These are phyloP conservation scores for Leccinum subgranulosum DNA, from an alignment of 768 basidiomycete species.

Conservation along the genomic window DNA sequence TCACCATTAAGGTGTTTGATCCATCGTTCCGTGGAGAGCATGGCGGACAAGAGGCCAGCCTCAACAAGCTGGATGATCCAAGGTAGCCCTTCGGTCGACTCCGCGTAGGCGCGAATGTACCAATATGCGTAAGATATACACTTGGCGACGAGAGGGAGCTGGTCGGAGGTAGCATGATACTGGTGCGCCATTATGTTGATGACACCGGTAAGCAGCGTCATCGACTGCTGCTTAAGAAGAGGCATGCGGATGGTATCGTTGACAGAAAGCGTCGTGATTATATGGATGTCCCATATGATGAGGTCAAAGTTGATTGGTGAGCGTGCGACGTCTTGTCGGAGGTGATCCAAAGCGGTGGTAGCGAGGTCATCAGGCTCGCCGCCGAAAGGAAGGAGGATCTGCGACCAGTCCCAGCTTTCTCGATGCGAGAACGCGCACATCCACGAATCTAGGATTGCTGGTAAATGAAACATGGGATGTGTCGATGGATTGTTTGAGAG, in stretches of 20 bases:
- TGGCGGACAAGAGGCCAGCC: slow-evolving; percentile 21
- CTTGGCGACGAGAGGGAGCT: slow-evolving; percentile 18
- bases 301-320: slow-evolving; percentile 24
- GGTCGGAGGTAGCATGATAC: background rate
- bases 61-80: slow-evolving; percentile 26
- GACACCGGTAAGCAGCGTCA: slow-evolving; percentile 17
- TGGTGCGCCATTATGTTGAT: slow-evolving; percentile 13
- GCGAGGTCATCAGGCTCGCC: slow-evolving; percentile 18
- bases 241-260: slow-evolving; percentile 22
- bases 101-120: slow-evolving; percentile 28
- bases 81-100: slow-evolving; percentile 23
- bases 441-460: slow-evolving; percentile 25
- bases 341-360: slow-evolving; percentile 22
- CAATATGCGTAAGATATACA: slow-evolving; percentile 29
- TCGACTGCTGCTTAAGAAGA: slow-evolving; percentile 21
- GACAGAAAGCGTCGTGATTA: slow-evolving; percentile 25
- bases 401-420: slow-evolving; percentile 28
- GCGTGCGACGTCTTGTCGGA: slow-evolving; percentile 22
- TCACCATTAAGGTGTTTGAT: slow-evolving; percentile 16
- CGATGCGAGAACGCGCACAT: slow-evolving; percentile 24
- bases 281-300: slow-evolving; percentile 30
- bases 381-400: slow-evolving; percentile 23
- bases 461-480: slow-evolving; percentile 2
- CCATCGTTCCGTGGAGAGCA: slow-evolving; percentile 28
- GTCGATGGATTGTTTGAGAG: slow-evolving; percentile 1